These are phyloP conservation scores for Penicillium sp. DNA, from an alignment of 2,329 filamentous ascomycete species.

Conservation along the genomic window DNA sequence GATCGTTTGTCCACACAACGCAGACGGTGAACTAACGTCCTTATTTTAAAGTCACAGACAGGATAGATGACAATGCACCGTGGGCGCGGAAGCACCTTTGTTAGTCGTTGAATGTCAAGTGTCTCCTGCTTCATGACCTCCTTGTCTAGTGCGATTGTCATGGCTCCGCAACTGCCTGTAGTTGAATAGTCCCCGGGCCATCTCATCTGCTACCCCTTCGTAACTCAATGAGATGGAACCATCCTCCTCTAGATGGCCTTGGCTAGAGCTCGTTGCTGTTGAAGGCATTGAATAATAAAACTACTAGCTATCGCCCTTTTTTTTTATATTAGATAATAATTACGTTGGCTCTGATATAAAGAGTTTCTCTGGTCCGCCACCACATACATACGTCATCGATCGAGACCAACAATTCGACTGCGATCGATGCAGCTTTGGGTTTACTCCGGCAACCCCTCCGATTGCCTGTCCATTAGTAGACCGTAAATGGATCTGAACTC, in stretches of 20 bases:
- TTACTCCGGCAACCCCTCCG: too few relatives aligned
- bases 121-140: constrained; percentile 18
- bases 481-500: too few relatives aligned
- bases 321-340: too few relatives aligned
- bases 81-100: constrained; percentile 19
- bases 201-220: constrained; percentile 25
- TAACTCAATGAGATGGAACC: constrained; percentile 28
- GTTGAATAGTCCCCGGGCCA: not conserved
- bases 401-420: too few relatives aligned
- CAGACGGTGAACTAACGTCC: constrained; percentile 31
- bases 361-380: too few relatives aligned
- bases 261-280: not conserved
- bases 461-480: too few relatives aligned
- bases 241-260: constrained; percentile 24
- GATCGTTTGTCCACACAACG: constrained; percentile 29
- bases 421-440: too few relatives aligned
- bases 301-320: too few relatives aligned
- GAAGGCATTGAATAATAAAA: not conserved
- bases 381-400: too few relatives aligned
- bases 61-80: constrained; percentile 32
- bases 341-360: too few relatives aligned
- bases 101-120: constrained; percentile 19
- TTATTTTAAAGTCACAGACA: constrained; percentile 34
- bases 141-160: constrained; percentile 19
- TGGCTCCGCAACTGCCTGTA: constrained; percentile 3